Evolutionary conservation across 805 yeast genomes (phyloP).

Genomic region (Metschnikowia kofuensis): DNA sequence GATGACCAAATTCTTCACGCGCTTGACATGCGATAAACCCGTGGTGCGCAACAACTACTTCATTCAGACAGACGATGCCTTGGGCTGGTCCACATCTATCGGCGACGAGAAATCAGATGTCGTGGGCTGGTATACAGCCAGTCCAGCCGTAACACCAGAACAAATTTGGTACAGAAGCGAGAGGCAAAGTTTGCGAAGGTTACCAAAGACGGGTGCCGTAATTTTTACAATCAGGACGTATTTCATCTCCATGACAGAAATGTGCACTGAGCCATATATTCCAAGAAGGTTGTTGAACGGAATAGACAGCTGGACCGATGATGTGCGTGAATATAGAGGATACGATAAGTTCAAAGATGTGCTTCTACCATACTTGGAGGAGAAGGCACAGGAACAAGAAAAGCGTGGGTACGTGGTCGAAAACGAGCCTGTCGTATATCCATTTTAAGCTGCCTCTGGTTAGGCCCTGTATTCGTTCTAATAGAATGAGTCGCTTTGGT

Average conservation of each 20-base stretch:
- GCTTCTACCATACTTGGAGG: constrained; percentile 52
- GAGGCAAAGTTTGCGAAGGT: constrained; percentile 59
- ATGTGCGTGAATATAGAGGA: constrained; percentile 62
- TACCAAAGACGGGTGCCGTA: constrained; percentile 57
- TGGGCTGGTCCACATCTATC: constrained; percentile 64
- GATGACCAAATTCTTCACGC: constrained; percentile 63
- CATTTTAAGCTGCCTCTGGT: constrained; percentile 15
- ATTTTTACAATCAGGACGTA: constrained; percentile 64
- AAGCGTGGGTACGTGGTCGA: constrained; percentile 36
- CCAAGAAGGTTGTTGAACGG: constrained; percentile 61
- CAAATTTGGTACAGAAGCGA: constrained; percentile 59
- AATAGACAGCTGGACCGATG: constrained; percentile 56
- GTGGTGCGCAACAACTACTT: constrained; percentile 68
- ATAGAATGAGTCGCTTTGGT: background rate
- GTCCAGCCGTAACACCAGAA: constrained; percentile 43
- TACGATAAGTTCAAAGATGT: constrained; percentile 50
- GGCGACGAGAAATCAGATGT: constrained; percentile 50
- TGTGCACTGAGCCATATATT: constrained; percentile 57
- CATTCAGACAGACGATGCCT: constrained; percentile 57
- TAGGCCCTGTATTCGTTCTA: background rate
- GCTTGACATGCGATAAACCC: constrained; percentile 57
- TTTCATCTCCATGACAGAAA: constrained; percentile 51
- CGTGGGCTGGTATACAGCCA: constrained; percentile 67
- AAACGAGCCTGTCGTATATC: constrained; percentile 42
- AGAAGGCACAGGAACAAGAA: constrained; percentile 49